Percentiles rank a stretch among this genome's conserved stretches.
phyloP scores from a whole-genome alignment of 345 rosid genomes.

The Heritiera littoralis region DNA sequence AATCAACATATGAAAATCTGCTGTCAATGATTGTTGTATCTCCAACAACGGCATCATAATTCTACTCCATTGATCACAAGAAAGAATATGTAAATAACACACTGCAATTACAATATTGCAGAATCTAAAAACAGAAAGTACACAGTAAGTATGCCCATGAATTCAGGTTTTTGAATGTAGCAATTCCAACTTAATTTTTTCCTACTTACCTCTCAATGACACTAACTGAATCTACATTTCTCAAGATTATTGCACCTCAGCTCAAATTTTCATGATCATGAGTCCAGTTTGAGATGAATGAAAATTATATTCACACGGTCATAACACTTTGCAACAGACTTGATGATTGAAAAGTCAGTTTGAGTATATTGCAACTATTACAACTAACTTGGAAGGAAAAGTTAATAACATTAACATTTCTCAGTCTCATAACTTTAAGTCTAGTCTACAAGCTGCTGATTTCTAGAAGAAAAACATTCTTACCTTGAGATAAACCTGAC shows the following conservation, averaged over 20 bases:
- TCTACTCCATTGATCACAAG: conserved; percentile 14
- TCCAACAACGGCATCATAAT: conserved; percentile 35
- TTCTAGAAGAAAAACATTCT: background rate
- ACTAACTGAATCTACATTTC: too few relatives aligned
- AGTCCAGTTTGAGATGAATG: too few relatives aligned
- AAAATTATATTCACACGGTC: too few relatives aligned
- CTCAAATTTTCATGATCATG: too few relatives aligned
- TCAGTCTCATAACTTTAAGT: background rate
- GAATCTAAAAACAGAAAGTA: background rate
- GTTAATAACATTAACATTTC: too few relatives aligned
- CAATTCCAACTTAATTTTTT: too few relatives aligned
- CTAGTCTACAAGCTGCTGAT: background rate
- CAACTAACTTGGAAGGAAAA: background rate
- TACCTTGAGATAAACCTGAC: conserved; percentile 38
- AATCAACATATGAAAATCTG: conserved; percentile 25
- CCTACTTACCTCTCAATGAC: too few relatives aligned
- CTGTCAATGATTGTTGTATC: conserved; percentile 23
- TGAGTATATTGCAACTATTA: background rate
- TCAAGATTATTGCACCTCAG: too few relatives aligned
- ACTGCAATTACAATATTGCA: background rate
- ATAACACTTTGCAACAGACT: too few relatives aligned
- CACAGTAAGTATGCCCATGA: too few relatives aligned
- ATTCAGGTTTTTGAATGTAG: too few relatives aligned
- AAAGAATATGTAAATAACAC: background rate
- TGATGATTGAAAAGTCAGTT: background rate